Evolutionary conservation across 257 asterid species (phyloP), one percentile per base, ranked within the genome.

Genomic region (Eucommia ulmoides): DNA sequence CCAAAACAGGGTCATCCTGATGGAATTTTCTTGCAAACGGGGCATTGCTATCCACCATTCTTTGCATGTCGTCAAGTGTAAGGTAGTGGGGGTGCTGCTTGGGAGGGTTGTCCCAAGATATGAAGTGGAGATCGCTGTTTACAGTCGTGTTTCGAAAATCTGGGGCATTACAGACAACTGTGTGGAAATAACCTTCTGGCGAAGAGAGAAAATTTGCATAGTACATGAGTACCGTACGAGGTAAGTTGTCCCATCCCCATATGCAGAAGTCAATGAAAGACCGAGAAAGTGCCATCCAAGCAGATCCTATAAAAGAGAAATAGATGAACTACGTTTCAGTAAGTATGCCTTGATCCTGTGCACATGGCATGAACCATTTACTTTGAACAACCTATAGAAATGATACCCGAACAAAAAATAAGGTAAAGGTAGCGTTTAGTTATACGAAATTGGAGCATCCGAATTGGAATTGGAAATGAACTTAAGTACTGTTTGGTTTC

Each of bases 191-290:
- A 49, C 97, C 97, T 62, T 88, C 97, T 0, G 97, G 97, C 9
- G 97, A 84, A 23, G 97, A 88, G 35, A 88, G 57, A 80, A 88
- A 88, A 76, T 88, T 88, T 4, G 97, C 84, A 16, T 88, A 88
- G 73, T 88, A 88, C 97, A 88, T 88, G 8, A 88, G 89, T 23
- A 80, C 94, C 2, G 89, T 88, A 56, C 97, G 66, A 0, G 97
- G 97, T 29, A 88, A 70, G 73, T 88, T 88, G 66, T 84, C 94
- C 95, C 95, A 88, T 50, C 97, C 97, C 97, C 97, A 88, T 64
- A 88, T 66, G 75, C 86, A 75, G 76, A 79, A 88, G 71, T 88
- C 97, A 4, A 88, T 52, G 64, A 88, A 88, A 26, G 95, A 72
- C 14, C 93, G 84, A 49, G 97, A 88, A 38, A 88, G 93, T 22